Percentiles rank a stretch among this genome's conserved stretches.
phyloP scores from a whole-genome alignment of 257 asterid species.

The Capsicum baccatum region DNA sequence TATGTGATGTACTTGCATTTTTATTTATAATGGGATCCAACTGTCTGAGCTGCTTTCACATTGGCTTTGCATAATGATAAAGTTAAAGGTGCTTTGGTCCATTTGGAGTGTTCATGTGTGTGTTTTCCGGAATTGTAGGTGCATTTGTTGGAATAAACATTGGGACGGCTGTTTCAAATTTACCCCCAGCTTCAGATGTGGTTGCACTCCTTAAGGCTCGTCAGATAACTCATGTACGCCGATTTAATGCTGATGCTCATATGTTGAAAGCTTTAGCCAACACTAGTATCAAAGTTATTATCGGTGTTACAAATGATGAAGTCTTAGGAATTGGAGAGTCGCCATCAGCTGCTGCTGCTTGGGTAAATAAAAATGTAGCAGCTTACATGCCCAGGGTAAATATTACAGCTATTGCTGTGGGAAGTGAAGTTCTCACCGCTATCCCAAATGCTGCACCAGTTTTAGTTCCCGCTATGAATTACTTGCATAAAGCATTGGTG shows the following conservation, averaged over 20 bases:
- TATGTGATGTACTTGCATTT: background rate
- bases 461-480: conserved; percentile 72
- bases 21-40: background rate
- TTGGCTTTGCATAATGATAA: background rate
- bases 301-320: conserved; percentile 85
- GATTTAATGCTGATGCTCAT: conserved; percentile 70
- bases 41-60: background rate
- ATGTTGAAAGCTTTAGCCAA: conserved; percentile 76
- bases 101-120: background rate
- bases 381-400: conserved; percentile 72
- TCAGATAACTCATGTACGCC: conserved; percentile 79
- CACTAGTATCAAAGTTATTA: conserved; percentile 77
- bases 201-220: conserved; percentile 71
- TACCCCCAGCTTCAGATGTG: conserved; percentile 64
- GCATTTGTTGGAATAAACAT: conserved; percentile 78
- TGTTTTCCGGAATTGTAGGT: conserved; percentile 52
- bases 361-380: conserved; percentile 69
- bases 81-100: background rate
- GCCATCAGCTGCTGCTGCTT: conserved; percentile 77
- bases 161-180: conserved; percentile 68
- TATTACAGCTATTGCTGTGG: conserved; percentile 80
- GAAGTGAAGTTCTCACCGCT: conserved; percentile 78
- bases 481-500: conserved; percentile 73
- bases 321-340: conserved; percentile 70
- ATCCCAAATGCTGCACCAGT: conserved; percentile 72